Conservation (phyloP, 768 basidiomycete species). For the Lepiota venenata region DNA sequence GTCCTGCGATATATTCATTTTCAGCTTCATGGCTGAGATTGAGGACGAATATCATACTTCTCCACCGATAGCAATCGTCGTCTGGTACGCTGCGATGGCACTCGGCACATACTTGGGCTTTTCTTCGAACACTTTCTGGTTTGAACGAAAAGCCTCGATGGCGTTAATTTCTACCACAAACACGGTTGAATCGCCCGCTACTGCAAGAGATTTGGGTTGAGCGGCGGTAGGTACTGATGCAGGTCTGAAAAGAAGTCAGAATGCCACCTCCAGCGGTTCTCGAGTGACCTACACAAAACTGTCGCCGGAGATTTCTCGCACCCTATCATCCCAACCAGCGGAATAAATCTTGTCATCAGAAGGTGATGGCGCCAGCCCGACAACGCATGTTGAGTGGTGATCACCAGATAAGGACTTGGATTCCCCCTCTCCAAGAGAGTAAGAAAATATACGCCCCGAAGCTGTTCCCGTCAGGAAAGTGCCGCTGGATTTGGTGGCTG, state of each 20-base stretch:
- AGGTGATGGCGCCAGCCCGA: constrained; percentile 48
- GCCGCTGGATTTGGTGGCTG: constrained; percentile 31
- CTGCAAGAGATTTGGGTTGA: constrained; percentile 69
- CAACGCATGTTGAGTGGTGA: constrained; percentile 69
- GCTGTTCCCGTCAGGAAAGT: constrained; percentile 82
- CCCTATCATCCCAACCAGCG: constrained; percentile 76
- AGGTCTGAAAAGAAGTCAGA: constrained; percentile 32
- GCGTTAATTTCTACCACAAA: constrained; percentile 58
- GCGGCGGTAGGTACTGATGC: constrained; percentile 49
- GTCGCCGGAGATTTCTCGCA: constrained; percentile 56
- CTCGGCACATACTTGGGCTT: constrained; percentile 50
- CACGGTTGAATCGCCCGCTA: constrained; percentile 55
- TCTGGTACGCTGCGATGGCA: constrained; percentile 50
- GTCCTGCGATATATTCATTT: constrained; percentile 43
- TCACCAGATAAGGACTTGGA: constrained; percentile 52
- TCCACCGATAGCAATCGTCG: constrained; percentile 66
- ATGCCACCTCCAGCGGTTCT: background rate
- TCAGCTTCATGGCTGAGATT: background rate
- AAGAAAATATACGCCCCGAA: constrained; percentile 72
- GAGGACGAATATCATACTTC: constrained; percentile 45
- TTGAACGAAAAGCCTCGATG: constrained; percentile 66
- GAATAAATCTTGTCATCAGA: constrained; percentile 56
- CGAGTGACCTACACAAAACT: constrained; percentile 45
- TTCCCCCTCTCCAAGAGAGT: constrained; percentile 45
- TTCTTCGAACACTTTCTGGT: constrained; percentile 62